phyloP scores from a whole-genome alignment of 2,329 filamentous ascomycete genomes.

The Thielaviopsis ethacetica region DNA sequence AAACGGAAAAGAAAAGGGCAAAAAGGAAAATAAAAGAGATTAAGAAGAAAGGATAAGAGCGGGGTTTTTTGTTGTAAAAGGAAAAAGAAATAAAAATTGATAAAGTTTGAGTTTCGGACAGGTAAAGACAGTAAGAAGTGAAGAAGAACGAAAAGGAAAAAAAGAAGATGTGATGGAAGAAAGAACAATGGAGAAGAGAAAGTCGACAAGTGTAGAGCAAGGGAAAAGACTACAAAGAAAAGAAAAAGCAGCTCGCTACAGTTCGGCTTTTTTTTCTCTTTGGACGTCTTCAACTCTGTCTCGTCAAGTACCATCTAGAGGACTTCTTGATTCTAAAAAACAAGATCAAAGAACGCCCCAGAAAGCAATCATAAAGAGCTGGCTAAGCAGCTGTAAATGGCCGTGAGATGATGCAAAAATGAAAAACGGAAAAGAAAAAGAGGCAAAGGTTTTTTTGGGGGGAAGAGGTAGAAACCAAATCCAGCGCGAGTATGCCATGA shows the following conservation, averaged over 20 bases:
- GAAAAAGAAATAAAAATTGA: neutral
- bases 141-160: neutral
- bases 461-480: neutral
- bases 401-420: conserved; percentile 8
- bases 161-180: neutral
- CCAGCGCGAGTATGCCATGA: neutral
- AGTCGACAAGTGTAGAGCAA: neutral
- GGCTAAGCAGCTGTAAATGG: neutral
- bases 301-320: neutral
- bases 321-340: neutral
- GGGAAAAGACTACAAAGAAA: neutral
- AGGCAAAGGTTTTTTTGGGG: neutral
- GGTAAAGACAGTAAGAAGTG: neutral
- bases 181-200: neutral
- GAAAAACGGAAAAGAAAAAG: neutral
- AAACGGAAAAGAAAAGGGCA: neutral
- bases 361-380: neutral
- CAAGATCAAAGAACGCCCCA: neutral
- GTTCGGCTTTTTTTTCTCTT: neutral
- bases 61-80: neutral
- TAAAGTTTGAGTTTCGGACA: neutral
- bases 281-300: neutral
- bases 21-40: neutral
- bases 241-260: neutral
- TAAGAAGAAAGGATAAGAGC: too few relatives aligned